Evolutionary conservation across 805 yeast genomes (phyloP), one percentile per base, ranked within the genome.

Genomic region (Crinitomyces ghanaensis): DNA sequence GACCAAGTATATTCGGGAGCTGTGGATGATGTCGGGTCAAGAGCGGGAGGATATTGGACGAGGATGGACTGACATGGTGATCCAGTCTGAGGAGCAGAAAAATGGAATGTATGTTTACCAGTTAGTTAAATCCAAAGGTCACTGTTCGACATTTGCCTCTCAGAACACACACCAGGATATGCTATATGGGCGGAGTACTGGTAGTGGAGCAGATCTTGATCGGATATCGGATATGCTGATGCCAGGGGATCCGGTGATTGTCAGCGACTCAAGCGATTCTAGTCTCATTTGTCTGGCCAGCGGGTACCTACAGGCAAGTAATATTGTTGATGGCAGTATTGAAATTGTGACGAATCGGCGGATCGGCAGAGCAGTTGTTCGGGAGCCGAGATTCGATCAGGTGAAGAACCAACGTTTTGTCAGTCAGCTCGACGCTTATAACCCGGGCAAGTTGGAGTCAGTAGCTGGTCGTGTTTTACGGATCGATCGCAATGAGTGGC

Each of bases 401-500:
- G 27, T 33, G 2, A 57, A 52, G 28, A 67, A 72, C 41, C 82
- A 75, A 49, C 59, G 59, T 0, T 71, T 69, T 43, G 62, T 60
- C 43, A 63, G 77, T 25, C 19, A 25, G 31, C 22, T 26, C 38
- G 35, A 34, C 9, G 12, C 18, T 21, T n/a, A n/a, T n/a, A n/a
- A n/a, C n/a, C n/a, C n/a, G n/a, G n/a, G n/a, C n/a, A n/a, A n/a
- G n/a, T n/a, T n/a, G n/a, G n/a, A n/a, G n/a, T n/a, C n/a, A n/a
- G 9, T 28, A 9, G 7, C 30, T 17, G 20, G 20, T 8, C 26
- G 19, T 11, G 24, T 41, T 0, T 84, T 70, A 43, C 62, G 97
- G 35, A 63, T 86, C 17, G 97, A 88, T 51, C 75, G 72, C 48
- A 93, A 85, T 54, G 85, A 77, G 30, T 68, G 75, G 57, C 77